These are phyloP conservation scores for Inonotus hispidus DNA, from an alignment of 1,284 basidiomycete species.

Conservation along the genomic window DNA sequence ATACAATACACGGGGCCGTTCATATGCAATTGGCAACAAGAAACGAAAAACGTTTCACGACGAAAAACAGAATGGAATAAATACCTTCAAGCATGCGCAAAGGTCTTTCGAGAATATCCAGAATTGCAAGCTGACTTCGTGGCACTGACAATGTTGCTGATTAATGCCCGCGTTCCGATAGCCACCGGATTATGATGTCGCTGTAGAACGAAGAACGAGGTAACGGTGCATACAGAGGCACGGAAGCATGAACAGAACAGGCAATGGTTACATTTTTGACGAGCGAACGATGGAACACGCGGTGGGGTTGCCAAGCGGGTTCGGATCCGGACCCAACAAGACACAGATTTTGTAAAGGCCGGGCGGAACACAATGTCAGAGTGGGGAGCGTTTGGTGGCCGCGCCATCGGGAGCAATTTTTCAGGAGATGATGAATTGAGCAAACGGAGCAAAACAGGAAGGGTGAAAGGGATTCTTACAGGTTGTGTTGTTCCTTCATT, in stretches of 20 bases:
- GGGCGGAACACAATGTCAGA: neutral
- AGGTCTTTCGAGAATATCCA: neutral
- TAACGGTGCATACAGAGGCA: neutral
- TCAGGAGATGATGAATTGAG: neutral
- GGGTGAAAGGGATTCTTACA: slow-evolving; percentile 44
- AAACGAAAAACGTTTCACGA: neutral
- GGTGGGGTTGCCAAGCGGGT: neutral
- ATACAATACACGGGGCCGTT: neutral
- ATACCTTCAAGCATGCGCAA: neutral
- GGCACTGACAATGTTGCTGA: neutral
- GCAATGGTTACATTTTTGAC: neutral
- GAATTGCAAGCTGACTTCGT: neutral
- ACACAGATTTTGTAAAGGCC: neutral
- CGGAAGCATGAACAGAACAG: neutral
- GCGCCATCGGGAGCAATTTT: neutral
- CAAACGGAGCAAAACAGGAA: neutral
- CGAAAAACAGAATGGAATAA: slow-evolving; percentile 1
- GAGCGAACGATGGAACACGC: neutral
- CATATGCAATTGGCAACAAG: neutral
- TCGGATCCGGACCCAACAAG: slow-evolving; percentile 1
- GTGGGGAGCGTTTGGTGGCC: neutral
- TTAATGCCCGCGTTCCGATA: slow-evolving; percentile 19
- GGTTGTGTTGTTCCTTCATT: slow-evolving; percentile 92
- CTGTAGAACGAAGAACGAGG: slow-evolving; percentile 6
- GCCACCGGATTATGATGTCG: slow-evolving; percentile 18